Evolutionary conservation across 495 filamentous ascomycete genomes (phyloP).

Genomic region (Neurospora sp.): DNA sequence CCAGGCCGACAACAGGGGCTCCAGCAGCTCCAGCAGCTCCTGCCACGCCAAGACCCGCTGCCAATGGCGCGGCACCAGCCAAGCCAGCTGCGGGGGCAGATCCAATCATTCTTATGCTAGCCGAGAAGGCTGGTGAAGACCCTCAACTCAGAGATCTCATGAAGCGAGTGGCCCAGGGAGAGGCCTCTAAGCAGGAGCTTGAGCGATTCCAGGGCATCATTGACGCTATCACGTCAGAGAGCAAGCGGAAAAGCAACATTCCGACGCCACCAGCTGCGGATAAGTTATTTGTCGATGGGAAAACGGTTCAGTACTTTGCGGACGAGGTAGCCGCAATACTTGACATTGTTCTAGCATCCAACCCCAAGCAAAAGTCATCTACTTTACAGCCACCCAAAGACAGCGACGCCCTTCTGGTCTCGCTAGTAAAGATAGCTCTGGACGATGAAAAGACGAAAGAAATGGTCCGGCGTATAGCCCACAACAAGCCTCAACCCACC

Average conservation of each 20-base stretch:
- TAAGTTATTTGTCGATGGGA: conserved; percentile 31
- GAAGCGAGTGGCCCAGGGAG: conserved; percentile 84
- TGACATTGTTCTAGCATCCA: conserved; percentile 34
- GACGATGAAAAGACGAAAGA: conserved; percentile 28
- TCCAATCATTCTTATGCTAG: conserved; percentile 90
- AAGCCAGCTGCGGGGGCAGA: conserved; percentile 48
- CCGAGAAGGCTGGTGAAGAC: conserved; percentile 75
- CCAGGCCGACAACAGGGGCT: conserved; percentile 12
- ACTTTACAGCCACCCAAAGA: conserved; percentile 30
- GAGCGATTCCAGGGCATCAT: conserved; percentile 88
- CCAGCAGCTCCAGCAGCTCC: conserved; percentile 17
- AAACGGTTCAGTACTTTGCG: conserved; percentile 36
- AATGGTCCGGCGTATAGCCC: conserved; percentile 30
- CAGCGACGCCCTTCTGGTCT: conserved; percentile 32
- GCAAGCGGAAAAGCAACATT: conserved; percentile 28
- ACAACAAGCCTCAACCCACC: conserved; percentile 28
- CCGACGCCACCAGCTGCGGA: conserved; percentile 33
- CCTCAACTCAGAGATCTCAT: conserved; percentile 88
- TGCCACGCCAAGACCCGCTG: conserved; percentile 5
- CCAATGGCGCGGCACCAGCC: conserved; percentile 11
- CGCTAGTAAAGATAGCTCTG: conserved; percentile 32
- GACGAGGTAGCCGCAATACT: conserved; percentile 38
- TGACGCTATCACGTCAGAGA: conserved; percentile 64
- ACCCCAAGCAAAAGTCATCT: conserved; percentile 32
- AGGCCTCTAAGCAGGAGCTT: conserved; percentile 69